Evolutionary conservation across 2,329 filamentous ascomycete species (phyloP), one percentile per base, ranked within the genome.

Genomic region (Fusarium pininemorale): DNA sequence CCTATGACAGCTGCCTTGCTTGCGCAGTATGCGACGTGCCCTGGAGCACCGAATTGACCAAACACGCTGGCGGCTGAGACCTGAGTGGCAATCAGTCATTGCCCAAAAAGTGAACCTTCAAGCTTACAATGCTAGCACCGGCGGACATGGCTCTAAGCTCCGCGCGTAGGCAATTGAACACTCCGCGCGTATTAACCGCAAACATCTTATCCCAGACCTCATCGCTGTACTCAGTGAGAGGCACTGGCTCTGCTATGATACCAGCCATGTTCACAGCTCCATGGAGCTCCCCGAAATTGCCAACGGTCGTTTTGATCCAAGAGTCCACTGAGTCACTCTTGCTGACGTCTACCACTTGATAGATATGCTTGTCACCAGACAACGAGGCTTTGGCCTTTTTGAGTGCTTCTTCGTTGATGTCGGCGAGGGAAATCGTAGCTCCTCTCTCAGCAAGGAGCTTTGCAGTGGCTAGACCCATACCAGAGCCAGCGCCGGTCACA

Each of bases 91-190:
- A 13, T 72, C 80, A 63, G 84, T 82, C 82, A 81, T 5, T 83
- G 79, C 28, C 79, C 78, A 32, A 84, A 79, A 1, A 83, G 56
- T 18, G 72, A 66, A 4, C 79, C 3, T 81, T 38, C 0, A n/a
- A 4, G 24, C 65, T 37, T 26, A 77, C 72, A 7, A 77, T 77
- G 26, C 74, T 75, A 4, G 65, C 69, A 1, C 74, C 70, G 79
- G 82, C 32, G 81, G 79, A 66, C 64, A 18, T 77, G 1, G 50
- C 80, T 74, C 78, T 80, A 16, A 90, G 66, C 74, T 90, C 77
- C n/a, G 85, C 84, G 22, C 86, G 80, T 66, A 90, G 68, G 66
- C 86, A 88, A 56, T 87, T 84, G 79, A 89, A 86, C 35, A 86
- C 78, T 10, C 88, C 87, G 13, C 77, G 82, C 13, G 84, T 66